These are phyloP conservation scores for Podaxis sp. DNA, from an alignment of 768 basidiomycete genomes.

Conservation along the genomic window DNA sequence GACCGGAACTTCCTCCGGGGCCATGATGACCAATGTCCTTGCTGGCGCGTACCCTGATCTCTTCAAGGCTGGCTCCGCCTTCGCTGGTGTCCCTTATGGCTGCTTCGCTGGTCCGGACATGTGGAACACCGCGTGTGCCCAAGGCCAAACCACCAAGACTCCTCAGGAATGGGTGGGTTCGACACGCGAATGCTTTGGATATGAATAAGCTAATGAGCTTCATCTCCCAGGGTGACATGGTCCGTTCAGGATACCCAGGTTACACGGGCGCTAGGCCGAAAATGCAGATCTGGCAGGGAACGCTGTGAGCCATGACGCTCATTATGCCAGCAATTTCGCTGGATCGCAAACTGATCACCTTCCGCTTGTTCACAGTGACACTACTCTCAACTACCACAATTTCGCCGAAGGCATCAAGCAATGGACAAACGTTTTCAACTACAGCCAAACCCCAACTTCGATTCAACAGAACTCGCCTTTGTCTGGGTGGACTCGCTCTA, in stretches of 20 bases:
- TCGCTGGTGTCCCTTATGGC: slow-evolving; percentile 52
- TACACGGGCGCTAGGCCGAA: slow-evolving; percentile 50
- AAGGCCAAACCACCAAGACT: slow-evolving; percentile 41
- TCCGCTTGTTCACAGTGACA: slow-evolving; percentile 34
- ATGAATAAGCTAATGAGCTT: neutral
- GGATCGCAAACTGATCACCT: neutral
- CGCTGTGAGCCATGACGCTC: slow-evolving; percentile 25
- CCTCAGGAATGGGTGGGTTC: slow-evolving; percentile 43
- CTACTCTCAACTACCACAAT: slow-evolving; percentile 48
- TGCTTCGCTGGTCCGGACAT: slow-evolving; percentile 48
- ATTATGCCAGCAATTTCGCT: neutral
- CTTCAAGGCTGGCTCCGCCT: slow-evolving; percentile 45
- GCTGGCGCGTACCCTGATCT: slow-evolving; percentile 54
- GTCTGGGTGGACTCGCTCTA: slow-evolving; percentile 43
- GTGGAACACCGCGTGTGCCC: slow-evolving; percentile 49
- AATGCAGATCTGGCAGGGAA: slow-evolving; percentile 57
- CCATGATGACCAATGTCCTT: slow-evolving; percentile 62
- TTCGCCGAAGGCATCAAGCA: slow-evolving; percentile 51
- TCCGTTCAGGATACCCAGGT: slow-evolving; percentile 47
- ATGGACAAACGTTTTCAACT: slow-evolving; percentile 55
- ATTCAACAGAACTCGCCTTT: slow-evolving; percentile 40
- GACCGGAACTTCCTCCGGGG: slow-evolving; percentile 51
- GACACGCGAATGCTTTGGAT: neutral
- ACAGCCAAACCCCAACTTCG: slow-evolving; percentile 37
- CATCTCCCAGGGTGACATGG: slow-evolving; percentile 38